Base-by-base conservation (phyloP, 306 rosid species). In the Pueraria montana region DNA sequence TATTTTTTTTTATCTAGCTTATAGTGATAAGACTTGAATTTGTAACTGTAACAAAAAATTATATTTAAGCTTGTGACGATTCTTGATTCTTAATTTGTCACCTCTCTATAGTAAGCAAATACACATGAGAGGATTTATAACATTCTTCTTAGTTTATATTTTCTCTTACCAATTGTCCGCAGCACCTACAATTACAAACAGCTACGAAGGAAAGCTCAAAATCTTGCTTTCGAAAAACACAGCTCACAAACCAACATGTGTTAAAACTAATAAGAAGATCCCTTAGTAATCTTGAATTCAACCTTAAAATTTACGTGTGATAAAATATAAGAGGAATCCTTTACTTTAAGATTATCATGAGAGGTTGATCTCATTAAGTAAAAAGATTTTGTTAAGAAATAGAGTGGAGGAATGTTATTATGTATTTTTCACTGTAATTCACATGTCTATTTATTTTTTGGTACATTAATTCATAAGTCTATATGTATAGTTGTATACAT, bases 11-110 rank as follows among this genome's bases (percentile, higher is more conserved):
- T 64, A 4, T 74, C 62, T 32, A n/a, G 65, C 36, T 58, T 52
- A 56, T 26, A 79, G 80, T 52, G 30, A 59, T 40, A 9, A 72
- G 59, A 61, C 80, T 53, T 49, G 0, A 68, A 74, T 81, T 36
- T 75, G 72, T 76, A 62, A 76, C 64, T 86, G 50, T 63, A 78
- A 72, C 50, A 74, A 49, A 40, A 75, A 52, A 73, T 48, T 65
- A 30, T 20, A 27, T 67, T 58, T 74, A 49, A 20, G 71, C 50
- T 63, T 23, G 56, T 34, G 9, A 76, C 11, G 55, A 62, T 61
- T 45, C n/a, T 62, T 72, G 34, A 68, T 59, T 80, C 53, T 53
- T 61, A 30, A 16, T 56, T 68, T 56, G 79, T 62, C 61, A 61
- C 74, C 49, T 43, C 49, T 43, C 58, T 49, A 72, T 40, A 24